Conservation (phyloP, 2,329 filamentous ascomycete species). For the Cladobotryum mycophilum region DNA sequence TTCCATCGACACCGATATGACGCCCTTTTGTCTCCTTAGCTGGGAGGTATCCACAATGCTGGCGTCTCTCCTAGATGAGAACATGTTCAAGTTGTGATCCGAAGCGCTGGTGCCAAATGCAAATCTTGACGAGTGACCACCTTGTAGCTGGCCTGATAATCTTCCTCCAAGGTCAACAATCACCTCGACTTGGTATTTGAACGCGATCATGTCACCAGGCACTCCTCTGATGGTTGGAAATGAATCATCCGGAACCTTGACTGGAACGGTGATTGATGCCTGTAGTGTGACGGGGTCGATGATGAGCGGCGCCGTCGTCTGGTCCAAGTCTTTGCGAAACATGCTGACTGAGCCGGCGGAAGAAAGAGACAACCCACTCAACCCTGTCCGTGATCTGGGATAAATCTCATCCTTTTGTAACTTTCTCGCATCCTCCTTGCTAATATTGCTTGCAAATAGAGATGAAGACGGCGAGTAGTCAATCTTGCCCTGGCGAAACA, state of each 20-base stretch:
- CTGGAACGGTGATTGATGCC: conserved; percentile 72
- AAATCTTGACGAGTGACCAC: conserved; percentile 49
- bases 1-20: conserved; percentile 83
- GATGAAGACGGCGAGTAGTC: conserved; percentile 61
- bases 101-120: conserved; percentile 20
- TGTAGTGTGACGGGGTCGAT: conserved; percentile 75
- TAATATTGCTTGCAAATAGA: conserved; percentile 44
- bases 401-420: conserved; percentile 77
- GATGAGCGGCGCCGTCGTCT: conserved; percentile 81
- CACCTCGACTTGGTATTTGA: conserved; percentile 90
- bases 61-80: conserved; percentile 34
- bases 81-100: conserved; percentile 23
- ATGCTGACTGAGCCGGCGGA: conserved; percentile 82
- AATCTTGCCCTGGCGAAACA: conserved; percentile 86
- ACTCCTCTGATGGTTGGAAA: conserved; percentile 90
- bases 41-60: conserved; percentile 81
- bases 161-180: conserved; percentile 89
- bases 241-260: conserved; percentile 81
- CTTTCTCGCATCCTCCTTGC: conserved; percentile 59
- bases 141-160: conserved; percentile 64
- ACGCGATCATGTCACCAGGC: conserved; percentile 89
- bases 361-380: conserved; percentile 79
- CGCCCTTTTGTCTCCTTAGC: conserved; percentile 80
- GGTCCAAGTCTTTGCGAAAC: conserved; percentile 92
- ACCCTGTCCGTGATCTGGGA: conserved; percentile 77